Base-by-base conservation (phyloP, 2,329 filamentous ascomycete species). In the Monosporascus sp. region DNA sequence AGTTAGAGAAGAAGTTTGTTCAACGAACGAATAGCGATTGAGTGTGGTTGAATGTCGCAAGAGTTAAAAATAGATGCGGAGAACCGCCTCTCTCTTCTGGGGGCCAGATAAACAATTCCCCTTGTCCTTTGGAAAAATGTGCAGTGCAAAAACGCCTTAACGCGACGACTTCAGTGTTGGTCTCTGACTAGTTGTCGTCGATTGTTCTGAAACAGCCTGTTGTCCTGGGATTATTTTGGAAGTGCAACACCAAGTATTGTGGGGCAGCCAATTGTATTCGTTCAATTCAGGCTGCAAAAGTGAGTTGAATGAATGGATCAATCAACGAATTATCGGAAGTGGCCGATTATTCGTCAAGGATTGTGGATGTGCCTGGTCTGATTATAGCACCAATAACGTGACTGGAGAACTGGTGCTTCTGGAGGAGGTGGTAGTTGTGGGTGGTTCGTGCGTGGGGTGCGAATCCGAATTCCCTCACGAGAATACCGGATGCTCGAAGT, bases 401-500 rank as follows among this genome's bases (percentile, higher is more conserved):
- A 31, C n/a, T 49, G 41, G 24, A 52, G 49, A 56, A 45, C 25
- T 31, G 47, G 38, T 55, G 53, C 47, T 25, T 37, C 17, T 25
- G 22, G 9, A n/a, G 47, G 22, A 49, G 15, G 47, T 24, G 27
- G 17, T 37, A 31, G 31, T 56, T 52, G 31, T 56, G 53, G 58
- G 62, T 58, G 59, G 60, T 59, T 58, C 56, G 59, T 61, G 60
- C 59, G 56, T 58, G 52, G 56, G 59, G 55, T 51, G 51, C 52
- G 50, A 53, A 59, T 60, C 55, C 60, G 63, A 63, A 66, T 66
- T 65, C 62, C 64, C 64, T 65, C 64, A 63, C 57, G 50, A 62
- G 55, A 57, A 57, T 57, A 38, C 52, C 57, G 50, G 49, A 52
- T 53, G 54, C 54, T 52, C 51, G 51, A 54, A 54, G 46, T n/a